These are phyloP conservation scores for Staphylotrichum longicolle DNA, from an alignment of 495 filamentous ascomycete species.

Conservation along the genomic window DNA sequence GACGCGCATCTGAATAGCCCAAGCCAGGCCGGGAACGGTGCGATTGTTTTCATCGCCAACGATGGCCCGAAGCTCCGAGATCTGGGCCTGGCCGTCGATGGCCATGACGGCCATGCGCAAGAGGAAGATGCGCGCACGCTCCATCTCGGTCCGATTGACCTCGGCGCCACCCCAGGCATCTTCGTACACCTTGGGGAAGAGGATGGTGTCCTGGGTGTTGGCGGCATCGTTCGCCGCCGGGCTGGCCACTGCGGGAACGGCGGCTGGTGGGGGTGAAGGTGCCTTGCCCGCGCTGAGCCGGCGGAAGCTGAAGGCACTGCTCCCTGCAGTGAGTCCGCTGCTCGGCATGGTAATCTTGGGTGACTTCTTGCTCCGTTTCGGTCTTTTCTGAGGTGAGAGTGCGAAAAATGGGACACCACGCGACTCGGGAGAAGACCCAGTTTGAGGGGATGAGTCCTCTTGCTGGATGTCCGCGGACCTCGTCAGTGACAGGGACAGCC, in stretches of 20 bases:
- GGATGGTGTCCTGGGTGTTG: conserved; percentile 25
- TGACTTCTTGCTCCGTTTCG: background rate
- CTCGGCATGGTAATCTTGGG: conserved; percentile 5
- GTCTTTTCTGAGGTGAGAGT: background rate
- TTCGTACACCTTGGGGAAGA: conserved; percentile 36
- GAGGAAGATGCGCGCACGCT: conserved; percentile 36
- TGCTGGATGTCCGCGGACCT: background rate
- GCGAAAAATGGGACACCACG: conserved; percentile 15
- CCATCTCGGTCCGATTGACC: conserved; percentile 27
- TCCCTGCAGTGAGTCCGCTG: background rate
- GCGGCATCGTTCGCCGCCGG: background rate
- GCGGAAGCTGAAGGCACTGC: conserved; percentile 8
- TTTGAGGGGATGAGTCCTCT: background rate
- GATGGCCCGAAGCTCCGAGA: conserved; percentile 26
- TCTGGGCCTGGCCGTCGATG: conserved; percentile 22
- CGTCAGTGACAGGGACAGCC: conserved; percentile 4
- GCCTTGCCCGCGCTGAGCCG: conserved; percentile 9
- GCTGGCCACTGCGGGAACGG: background rate
- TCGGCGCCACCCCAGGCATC: conserved; percentile 33
- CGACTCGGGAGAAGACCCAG: background rate
- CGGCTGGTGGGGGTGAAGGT: background rate
- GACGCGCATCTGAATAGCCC: conserved; percentile 31
- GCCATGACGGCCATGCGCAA: conserved; percentile 32
- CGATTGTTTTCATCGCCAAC: conserved; percentile 25
- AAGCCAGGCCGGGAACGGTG: conserved; percentile 30